Evolutionary conservation across 1,284 basidiomycete species (phyloP), one percentile per base, ranked within the genome.

Genomic region (Apiotrichum siamense): DNA sequence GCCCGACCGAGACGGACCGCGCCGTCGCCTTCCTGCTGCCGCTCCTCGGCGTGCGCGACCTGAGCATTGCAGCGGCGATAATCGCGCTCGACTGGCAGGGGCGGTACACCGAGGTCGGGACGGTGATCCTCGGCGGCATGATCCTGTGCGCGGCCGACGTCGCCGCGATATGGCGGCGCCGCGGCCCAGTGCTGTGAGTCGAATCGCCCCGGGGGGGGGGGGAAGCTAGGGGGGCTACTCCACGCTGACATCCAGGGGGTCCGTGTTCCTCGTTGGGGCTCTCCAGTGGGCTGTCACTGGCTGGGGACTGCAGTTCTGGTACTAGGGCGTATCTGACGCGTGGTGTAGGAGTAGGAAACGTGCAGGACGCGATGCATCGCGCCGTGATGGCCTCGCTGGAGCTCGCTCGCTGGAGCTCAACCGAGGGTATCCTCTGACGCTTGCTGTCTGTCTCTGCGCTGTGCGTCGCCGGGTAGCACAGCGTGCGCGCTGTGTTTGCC

Each of bases 261-360:
- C 41, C n/a, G 17, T 26, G 2, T 43, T 43, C 41, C 12, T 32
- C 5, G 41, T 26, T 15, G 41, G 41, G 20, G 41, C 27, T 4
- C 12, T 27, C 25, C 41, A 43, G 17, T 43, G 41, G 41, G 41
- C 18, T 9, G 17, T 43, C 20, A 32, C 32, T 10, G 41, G 41
- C 11, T 43, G 41, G 41, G 41, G 41, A 15, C 41, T 43, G 27
- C 41, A 32, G 41, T 43, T 43, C 41, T 43, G 41, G 41, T 43
- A 43, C 27, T 31, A 32, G 24, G 15, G 17, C 33, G 12, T 15
- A 5, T 4, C 13, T 15, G 32, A 33, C 32, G 32, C 13, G n/a
- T n/a, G n/a, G n/a, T n/a, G n/a, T n/a, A n/a, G n/a, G n/a, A n/a
- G n/a, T n/a, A n/a, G n/a, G n/a, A n/a, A n/a, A n/a, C n/a, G n/a